phyloP scores from a whole-genome alignment of 306 rosid genomes.

The Malus fusca region DNA sequence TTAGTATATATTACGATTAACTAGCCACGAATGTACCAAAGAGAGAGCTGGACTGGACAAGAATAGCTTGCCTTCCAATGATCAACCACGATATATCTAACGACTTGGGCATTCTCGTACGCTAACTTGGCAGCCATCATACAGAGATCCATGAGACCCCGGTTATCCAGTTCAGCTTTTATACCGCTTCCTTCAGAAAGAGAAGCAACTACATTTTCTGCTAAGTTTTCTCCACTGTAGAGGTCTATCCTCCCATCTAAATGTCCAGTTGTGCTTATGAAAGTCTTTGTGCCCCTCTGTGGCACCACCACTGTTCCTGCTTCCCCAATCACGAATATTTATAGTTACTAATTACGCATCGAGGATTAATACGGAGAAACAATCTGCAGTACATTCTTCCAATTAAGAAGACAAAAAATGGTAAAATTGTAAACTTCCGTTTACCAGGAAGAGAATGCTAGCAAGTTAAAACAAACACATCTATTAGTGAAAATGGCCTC shows the following conservation, averaged over 20 bases:
- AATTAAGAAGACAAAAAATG: background rate
- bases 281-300: slow-evolving; percentile 50
- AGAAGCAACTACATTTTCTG: slow-evolving; percentile 12
- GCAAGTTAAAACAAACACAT: background rate
- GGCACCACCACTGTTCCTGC: slow-evolving; percentile 58
- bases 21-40: background rate
- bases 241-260: slow-evolving; percentile 52
- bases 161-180: slow-evolving; percentile 26
- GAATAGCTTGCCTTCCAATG: slow-evolving; percentile 63
- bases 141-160: slow-evolving; percentile 62
- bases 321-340: slow-evolving; percentile 8
- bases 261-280: slow-evolving; percentile 61
- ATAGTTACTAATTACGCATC: background rate
- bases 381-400: background rate
- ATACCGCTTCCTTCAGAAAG: slow-evolving; percentile 17
- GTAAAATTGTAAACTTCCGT: background rate
- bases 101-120: slow-evolving; percentile 55
- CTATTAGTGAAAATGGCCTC: background rate
- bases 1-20: background rate
- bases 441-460: background rate
- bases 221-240: slow-evolving; percentile 16
- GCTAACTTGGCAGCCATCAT: slow-evolving; percentile 78
- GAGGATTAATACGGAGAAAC: background rate
- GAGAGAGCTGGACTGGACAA: background rate
- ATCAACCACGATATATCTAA: slow-evolving; percentile 30